These are phyloP conservation scores for Megacollybia platyphylla DNA, from an alignment of 1,284 basidiomycete species.

Conservation along the genomic window DNA sequence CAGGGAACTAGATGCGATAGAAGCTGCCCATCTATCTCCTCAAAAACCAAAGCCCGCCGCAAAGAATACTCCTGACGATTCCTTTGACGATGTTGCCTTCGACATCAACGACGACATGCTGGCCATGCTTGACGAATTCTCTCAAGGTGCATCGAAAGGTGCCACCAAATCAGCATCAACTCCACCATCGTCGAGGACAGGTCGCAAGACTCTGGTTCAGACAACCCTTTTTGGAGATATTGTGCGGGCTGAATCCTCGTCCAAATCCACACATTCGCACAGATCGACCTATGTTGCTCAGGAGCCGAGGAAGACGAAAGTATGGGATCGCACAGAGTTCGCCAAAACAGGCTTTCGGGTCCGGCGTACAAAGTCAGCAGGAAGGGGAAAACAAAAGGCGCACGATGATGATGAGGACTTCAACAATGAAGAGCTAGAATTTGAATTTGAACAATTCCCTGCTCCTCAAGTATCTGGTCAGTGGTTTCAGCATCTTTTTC, in stretches of 20 bases:
- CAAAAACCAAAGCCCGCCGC: conserved; percentile 8
- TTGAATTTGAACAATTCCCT: conserved; percentile 70
- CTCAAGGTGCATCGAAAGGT: conserved; percentile 29
- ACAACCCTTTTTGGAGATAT: conserved; percentile 55
- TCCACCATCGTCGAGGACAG: conserved; percentile 21
- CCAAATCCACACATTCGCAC: conserved; percentile 1
- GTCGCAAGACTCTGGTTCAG: conserved; percentile 31
- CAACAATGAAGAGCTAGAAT: conserved; percentile 35
- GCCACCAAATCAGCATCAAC: conserved; percentile 10
- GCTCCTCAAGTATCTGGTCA: conserved; percentile 53
- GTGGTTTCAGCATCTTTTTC: conserved; percentile 13
- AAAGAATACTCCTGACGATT: conserved; percentile 18
- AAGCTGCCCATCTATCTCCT: conserved; percentile 35
- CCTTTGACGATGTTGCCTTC: conserved; percentile 42
- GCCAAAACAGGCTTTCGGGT: conserved; percentile 53
- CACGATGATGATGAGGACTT: conserved; percentile 27
- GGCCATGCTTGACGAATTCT: conserved; percentile 35
- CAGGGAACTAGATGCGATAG: conserved; percentile 54
- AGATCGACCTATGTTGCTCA: conserved; percentile 15
- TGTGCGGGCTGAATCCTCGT: conserved; percentile 19
- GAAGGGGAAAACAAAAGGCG: conserved; percentile 33
- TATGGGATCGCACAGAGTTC: conserved; percentile 80
- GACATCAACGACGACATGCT: conserved; percentile 44
- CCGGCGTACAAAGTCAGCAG: conserved; percentile 30
- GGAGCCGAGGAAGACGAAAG: conserved; percentile 53